Evolutionary conservation across 2,329 filamentous ascomycete genomes (phyloP).

Genomic region (Penicillium paneum): DNA sequence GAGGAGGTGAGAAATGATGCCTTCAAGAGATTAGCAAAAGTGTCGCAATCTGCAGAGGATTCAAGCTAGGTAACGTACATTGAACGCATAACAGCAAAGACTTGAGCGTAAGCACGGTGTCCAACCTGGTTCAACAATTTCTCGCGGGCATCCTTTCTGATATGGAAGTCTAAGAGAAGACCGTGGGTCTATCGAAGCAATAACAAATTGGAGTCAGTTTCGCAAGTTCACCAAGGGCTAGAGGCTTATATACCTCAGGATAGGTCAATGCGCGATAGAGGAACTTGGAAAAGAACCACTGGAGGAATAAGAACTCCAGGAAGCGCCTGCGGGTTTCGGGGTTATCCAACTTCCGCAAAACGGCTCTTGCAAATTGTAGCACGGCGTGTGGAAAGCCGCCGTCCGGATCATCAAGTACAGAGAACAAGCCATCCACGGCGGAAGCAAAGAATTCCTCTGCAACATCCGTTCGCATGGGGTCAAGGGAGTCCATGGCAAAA

Average conservation of each 20-base stretch:
- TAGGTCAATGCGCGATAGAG: slow-evolving; percentile 79
- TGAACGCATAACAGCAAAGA: slow-evolving; percentile 68
- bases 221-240: neutral
- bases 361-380: slow-evolving; percentile 78
- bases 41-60: slow-evolving; percentile 36
- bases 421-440: slow-evolving; percentile 77
- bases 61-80: slow-evolving; percentile 54
- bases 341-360: slow-evolving; percentile 70
- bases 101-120: slow-evolving; percentile 72
- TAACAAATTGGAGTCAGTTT: slow-evolving; percentile 32
- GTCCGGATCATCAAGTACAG: slow-evolving; percentile 79
- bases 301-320: slow-evolving; percentile 78
- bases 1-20: slow-evolving; percentile 36
- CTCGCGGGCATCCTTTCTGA: slow-evolving; percentile 84
- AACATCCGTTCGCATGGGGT: slow-evolving; percentile 72
- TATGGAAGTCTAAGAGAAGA: slow-evolving; percentile 81
- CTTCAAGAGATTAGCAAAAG: slow-evolving; percentile 20
- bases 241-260: slow-evolving; percentile 66
- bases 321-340: slow-evolving; percentile 69
- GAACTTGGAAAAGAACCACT: slow-evolving; percentile 90
- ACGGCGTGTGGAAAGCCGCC: slow-evolving; percentile 84
- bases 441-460: slow-evolving; percentile 85
- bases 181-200: slow-evolving; percentile 49
- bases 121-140: slow-evolving; percentile 71
- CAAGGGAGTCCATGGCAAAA: slow-evolving; percentile 63